Base-by-base conservation (phyloP, 805 yeast genomes). In the Yamadazyma akitaensis region DNA sequence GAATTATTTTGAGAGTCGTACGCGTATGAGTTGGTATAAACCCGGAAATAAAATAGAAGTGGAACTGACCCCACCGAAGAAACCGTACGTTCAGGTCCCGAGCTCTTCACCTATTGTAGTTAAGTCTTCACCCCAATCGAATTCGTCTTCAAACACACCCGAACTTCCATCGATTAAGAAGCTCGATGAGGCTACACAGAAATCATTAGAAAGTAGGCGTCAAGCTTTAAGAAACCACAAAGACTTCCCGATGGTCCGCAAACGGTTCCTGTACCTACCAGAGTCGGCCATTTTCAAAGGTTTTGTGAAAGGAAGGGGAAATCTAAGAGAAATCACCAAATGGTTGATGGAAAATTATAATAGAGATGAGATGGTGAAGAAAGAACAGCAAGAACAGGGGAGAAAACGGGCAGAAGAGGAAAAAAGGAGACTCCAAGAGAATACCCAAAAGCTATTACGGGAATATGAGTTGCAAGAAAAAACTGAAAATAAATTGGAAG, bases 251-350 rank as follows among this genome's bases (percentile, higher is more conserved):
- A 58, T 70, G 52, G 62, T 72, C 24, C 50, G 62, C 24, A 62
- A 62, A 44, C 53, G 66, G 37, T 72, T 70, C 56, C 59, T 59
- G 51, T 72, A 72, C 46, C 56, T 72, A 26, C 59, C 56, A n/a
- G 76, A 72, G 47, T 62, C 68, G 37, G 75, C 68, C 45, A 57
- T 72, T 31, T 65, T 70, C 54, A 65, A 65, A 46, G 75, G 71
- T 3, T 69, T 72, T 55, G 70, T 69, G 19, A 69, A 67, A 47
- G 74, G 73, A 5, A 69, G 63, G 53, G 76, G 76, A 6, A 68
- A 70, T 39, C 59, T 72, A 24, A 61, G 75, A 34, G 72, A 68
- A 18, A 62, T 71, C 41, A 64, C 68, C 25, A 65, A 58, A 46
- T 68, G 70, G 69, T 59, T 72, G 30, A 60, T 62, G 5, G 70